Evolutionary conservation across 1,284 basidiomycete genomes (phyloP).

Genomic region (Moniliophthora roreri): DNA sequence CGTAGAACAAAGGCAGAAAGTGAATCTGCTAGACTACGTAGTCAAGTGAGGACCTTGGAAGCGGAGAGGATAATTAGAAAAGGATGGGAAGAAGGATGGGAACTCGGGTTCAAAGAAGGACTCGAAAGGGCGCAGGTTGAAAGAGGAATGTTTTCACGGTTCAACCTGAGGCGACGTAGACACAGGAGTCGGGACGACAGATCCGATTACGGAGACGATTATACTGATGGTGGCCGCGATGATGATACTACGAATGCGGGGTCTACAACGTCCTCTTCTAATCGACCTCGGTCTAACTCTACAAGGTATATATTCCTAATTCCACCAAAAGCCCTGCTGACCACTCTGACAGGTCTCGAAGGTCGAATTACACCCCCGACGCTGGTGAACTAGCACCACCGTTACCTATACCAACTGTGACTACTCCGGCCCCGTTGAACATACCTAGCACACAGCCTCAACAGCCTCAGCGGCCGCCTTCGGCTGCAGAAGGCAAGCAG

Average conservation of each 20-base stretch:
- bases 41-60: slow-evolving; percentile 7
- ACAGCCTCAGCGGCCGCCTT: slow-evolving; percentile 4
- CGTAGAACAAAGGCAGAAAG: slow-evolving; percentile 8
- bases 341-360: neutral
- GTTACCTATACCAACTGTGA: slow-evolving; percentile 1
- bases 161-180: neutral
- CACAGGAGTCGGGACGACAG: neutral
- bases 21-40: slow-evolving; percentile 6
- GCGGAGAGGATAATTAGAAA: slow-evolving; percentile 7
- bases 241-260: slow-evolving; percentile 2
- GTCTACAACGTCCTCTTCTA: neutral
- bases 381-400: slow-evolving; percentile 1
- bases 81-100: slow-evolving; percentile 16
- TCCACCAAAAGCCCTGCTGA: neutral
- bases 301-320: slow-evolving; percentile 1
- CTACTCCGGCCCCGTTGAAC: neutral
- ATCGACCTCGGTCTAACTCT: slow-evolving; percentile 2
- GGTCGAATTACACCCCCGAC: neutral
- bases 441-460: slow-evolving; percentile 5
- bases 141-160: slow-evolving; percentile 1
- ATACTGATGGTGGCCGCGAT: slow-evolving; percentile 4
- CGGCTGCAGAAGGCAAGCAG: neutral
- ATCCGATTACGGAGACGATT: neutral
- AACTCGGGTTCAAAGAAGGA: slow-evolving; percentile 12
- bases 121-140: slow-evolving; percentile 8